Conservation (phyloP, 805 yeast genomes). For the Kodamaea restingae region DNA sequence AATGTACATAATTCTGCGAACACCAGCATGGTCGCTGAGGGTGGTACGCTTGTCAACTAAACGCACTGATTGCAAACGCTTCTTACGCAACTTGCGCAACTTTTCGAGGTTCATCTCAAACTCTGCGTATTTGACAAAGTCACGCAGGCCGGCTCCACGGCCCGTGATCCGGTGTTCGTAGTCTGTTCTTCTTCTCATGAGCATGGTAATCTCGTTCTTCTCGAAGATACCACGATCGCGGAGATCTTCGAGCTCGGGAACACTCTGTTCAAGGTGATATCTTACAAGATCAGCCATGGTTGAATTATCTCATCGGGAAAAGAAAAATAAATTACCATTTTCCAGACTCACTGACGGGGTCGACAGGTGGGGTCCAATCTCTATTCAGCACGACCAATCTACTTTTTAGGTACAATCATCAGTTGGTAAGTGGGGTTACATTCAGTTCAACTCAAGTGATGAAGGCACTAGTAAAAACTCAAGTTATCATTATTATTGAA, state of each 20-base stretch:
- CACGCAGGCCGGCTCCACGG: constrained; percentile 74
- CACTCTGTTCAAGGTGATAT: constrained; percentile 60
- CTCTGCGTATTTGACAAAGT: constrained; percentile 71
- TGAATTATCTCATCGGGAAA: too few species aligned
- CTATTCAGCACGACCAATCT: too few species aligned
- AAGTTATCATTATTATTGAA: too few species aligned
- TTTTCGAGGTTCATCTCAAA: constrained; percentile 79
- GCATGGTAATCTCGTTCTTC: constrained; percentile 73
- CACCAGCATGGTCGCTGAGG: constrained; percentile 83
- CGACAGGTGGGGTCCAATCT: too few species aligned
- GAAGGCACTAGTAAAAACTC: too few species aligned
- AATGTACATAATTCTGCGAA: constrained; percentile 73
- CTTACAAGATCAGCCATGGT: constrained; percentile 44
- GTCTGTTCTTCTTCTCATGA: constrained; percentile 92
- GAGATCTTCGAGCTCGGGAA: constrained; percentile 90
- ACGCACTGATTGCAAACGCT: constrained; percentile 53
- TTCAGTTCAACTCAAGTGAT: too few species aligned
- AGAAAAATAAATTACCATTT: constrained; percentile 1
- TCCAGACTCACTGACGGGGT: too few species aligned
- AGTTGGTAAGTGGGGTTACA: too few species aligned
- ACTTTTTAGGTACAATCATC: too few species aligned
- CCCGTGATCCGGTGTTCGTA: constrained; percentile 88
- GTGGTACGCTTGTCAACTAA: constrained; percentile 59
- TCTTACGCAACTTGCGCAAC: constrained; percentile 66
- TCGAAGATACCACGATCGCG: constrained; percentile 76